Base-by-base conservation (phyloP, 2,329 filamentous ascomycete genomes). In the Penicillium freii region DNA sequence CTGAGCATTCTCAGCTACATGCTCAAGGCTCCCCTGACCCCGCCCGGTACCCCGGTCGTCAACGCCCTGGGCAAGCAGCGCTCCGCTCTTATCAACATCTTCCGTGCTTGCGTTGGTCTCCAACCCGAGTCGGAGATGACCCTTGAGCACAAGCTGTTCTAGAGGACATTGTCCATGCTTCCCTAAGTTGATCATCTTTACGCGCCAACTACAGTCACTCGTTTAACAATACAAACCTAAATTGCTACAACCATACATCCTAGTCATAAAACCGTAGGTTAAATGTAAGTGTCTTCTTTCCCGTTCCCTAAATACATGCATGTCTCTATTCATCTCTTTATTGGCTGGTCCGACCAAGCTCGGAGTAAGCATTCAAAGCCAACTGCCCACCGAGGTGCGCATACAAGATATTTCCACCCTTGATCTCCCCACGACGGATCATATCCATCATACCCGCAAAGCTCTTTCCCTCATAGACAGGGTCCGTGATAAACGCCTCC, bases 61-160 rank as follows among this genome's bases (percentile, higher is more conserved):
- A 99, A 99, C 72, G 86, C 94, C 58, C 84, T 99, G 65, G 91
- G 89, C 72, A 99, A 99, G 85, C 94, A 99, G 83, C 91, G 94
- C 66, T 89, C 87, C 65, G 92, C 92, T 43, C 78, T 99, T 75
- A 94, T 90, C 77, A 99, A 99, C 82, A 97, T 99, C 79, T 96
- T 99, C 87, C 92, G 93, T 71, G 94, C 94, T 64, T 97, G 93
- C 72, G 88, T 99, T 69, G 94, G 94, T 64, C 85, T 99, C 59
- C 91, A 97, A 83, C 94, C 94, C 17, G 94, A 99, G 84, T 94
- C 88, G 57, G 94, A 99, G 76, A 99, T 99, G 94, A 97, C 92
- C 40, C 85, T 97, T 52, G 94, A 99, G 84, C 93, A 97, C 82
- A 99, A 97, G 87, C 85, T 97, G 63, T 92, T 97, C 75, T 90